These are phyloP conservation scores for Dendrobium nobile DNA, from an alignment of 106 monocot species.

Conservation along the genomic window DNA sequence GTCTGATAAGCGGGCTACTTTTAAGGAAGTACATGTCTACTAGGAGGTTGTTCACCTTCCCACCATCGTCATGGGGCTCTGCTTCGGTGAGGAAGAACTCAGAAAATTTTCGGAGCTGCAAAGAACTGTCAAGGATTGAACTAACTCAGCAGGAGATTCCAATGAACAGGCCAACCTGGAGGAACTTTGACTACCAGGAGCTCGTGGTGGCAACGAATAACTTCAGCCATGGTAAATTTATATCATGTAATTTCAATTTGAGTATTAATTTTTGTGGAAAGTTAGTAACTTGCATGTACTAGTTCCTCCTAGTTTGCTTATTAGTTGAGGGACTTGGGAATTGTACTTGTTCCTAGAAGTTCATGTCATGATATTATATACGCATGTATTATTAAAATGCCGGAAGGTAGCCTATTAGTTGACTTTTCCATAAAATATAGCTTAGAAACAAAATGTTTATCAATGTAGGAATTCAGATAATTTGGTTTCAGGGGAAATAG, in stretches of 20 bases:
- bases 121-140: constrained; percentile 10
- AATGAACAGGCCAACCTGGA: constrained; percentile 72
- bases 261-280: neutral
- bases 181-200: constrained; percentile 73
- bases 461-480: too few species aligned
- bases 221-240: constrained; percentile 64
- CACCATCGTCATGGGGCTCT: constrained; percentile 11
- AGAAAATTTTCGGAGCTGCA: constrained; percentile 8
- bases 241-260: neutral
- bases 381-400: too few species aligned
- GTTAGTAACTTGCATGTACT: neutral
- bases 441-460: too few species aligned
- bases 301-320: too few species aligned
- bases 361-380: too few species aligned
- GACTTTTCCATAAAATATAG: too few species aligned
- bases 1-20: constrained; percentile 44
- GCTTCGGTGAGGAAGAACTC: constrained; percentile 8
- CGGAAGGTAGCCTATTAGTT: too few species aligned
- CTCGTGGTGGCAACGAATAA: constrained; percentile 69
- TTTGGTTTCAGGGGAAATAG: too few species aligned
- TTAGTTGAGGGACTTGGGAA: too few species aligned
- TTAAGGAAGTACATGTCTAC: constrained; percentile 46
- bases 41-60: constrained; percentile 43
- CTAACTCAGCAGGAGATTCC: constrained; percentile 14
- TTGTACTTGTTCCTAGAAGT: too few species aligned